A percentile compares a stretch with the other conserved stretches of the same genome.
These are phyloP conservation scores for Guadua angustifolia DNA, from an alignment of 176 grass and related monocot species.

Conservation along the genomic window DNA sequence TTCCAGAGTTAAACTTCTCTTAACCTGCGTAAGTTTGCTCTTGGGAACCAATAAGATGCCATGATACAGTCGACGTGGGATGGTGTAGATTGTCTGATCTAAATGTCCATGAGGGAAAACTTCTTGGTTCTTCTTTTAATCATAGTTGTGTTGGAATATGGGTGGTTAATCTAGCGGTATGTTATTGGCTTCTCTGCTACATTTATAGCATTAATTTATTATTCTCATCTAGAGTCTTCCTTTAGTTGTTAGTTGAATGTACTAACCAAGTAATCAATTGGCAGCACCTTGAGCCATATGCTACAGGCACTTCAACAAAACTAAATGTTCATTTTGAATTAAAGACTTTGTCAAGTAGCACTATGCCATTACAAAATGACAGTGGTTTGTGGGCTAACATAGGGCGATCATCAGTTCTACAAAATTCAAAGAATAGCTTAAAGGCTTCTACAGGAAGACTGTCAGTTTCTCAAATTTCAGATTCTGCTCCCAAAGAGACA, in stretches of 20 bases:
- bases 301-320: slow-evolving; percentile 53
- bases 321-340: slow-evolving; percentile 71
- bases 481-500: slow-evolving; percentile 74
- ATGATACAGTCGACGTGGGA: slow-evolving; percentile 93
- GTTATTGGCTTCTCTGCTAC: slow-evolving; percentile 15
- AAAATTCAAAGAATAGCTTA: slow-evolving; percentile 82
- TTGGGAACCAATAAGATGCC: too few relatives aligned
- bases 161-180: slow-evolving; percentile 92
- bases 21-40: slow-evolving; percentile 71
- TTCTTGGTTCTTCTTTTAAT: slow-evolving; percentile 98
- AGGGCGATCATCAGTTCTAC: slow-evolving; percentile 63
- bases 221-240: neutral
- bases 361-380: slow-evolving; percentile 73
- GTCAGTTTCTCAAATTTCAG: slow-evolving; percentile 71
- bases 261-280: slow-evolving; percentile 45
- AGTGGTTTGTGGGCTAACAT: slow-evolving; percentile 72
- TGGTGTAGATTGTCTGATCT: slow-evolving; percentile 97
- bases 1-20: slow-evolving; percentile 45
- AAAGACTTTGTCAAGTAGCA: slow-evolving; percentile 48
- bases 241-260: slow-evolving; percentile 30
- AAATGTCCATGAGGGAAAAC: slow-evolving; percentile 96
- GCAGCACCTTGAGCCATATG: slow-evolving; percentile 91
- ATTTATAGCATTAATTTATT: slow-evolving; percentile 7
- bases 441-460: slow-evolving; percentile 66
- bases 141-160: slow-evolving; percentile 99